These are phyloP conservation scores for Plasmodium fragile DNA, from an alignment of 169 alveolate genomes.

Conservation along the genomic window DNA sequence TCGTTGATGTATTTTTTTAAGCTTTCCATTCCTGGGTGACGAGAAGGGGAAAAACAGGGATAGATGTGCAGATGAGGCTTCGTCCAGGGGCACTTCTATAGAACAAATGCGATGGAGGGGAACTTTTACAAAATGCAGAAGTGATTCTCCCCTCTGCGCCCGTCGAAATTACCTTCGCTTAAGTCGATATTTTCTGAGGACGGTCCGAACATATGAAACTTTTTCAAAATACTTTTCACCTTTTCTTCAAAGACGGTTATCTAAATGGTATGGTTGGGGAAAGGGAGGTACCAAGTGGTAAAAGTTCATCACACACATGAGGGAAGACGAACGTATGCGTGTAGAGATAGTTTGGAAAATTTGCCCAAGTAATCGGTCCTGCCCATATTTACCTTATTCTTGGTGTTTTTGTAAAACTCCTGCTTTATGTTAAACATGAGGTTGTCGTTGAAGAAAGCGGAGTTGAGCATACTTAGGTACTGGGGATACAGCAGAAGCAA, in stretches of 20 bases:
- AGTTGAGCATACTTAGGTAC: constrained; percentile 60
- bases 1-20: constrained; percentile 65
- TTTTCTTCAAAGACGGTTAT: constrained; percentile 57
- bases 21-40: constrained; percentile 60
- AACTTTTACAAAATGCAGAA: not conserved
- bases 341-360: not conserved
- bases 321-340: not conserved
- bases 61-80: not conserved
- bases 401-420: constrained; percentile 68
- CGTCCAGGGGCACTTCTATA: not conserved
- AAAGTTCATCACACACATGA: not conserved
- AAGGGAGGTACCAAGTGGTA: not conserved
- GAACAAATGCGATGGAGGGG: not conserved
- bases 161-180: constrained; percentile 37
- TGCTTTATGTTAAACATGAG: constrained; percentile 70
- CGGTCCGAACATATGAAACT: constrained; percentile 47
- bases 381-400: constrained; percentile 42
- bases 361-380: not conserved
- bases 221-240: constrained; percentile 59
- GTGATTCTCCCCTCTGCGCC: not conserved
- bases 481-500: constrained; percentile 34
- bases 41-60: not conserved
- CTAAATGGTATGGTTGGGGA: constrained; percentile 9
- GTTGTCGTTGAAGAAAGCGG: constrained; percentile 68
- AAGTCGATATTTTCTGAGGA: constrained; percentile 65